Evolutionary conservation across 345 rosid genomes (phyloP), one percentile per base, ranked within the genome.

Genomic region (Moringa oleifera): DNA sequence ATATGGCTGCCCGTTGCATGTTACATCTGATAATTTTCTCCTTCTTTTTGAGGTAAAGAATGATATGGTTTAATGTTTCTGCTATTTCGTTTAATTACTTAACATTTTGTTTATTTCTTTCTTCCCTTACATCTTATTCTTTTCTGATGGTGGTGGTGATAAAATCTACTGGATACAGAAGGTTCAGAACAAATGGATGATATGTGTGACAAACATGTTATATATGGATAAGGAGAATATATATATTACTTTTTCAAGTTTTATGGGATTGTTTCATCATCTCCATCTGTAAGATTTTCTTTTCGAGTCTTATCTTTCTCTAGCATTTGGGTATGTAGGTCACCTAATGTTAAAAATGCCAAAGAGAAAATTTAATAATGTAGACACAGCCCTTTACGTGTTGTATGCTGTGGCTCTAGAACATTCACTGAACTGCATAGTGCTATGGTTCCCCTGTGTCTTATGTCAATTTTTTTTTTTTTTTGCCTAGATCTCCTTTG

Each of bases 1-100:
- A 15, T 80, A 76, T 75, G 83, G 78, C 66, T 78, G 65, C 51
- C 66, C 62, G 12, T 53, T 81, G 28, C 74, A 80, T 67, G 51
- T 85, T 57, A 80, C 78, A 24, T 77, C 83, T 17, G 68, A 25
- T 58, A 86, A 65, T 68, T 80, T 86, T 72, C 75, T 89, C 55
- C 54, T 82, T 54, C 80, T 85, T 53, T 80, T 80, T 47, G 83
- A 86, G 84, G 96, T 85, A 62, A 74, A 51, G 12, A 24, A 50
- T 66, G 31, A 20, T 25, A 19, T 53, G 51, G 2, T 53, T 51
- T 55, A n/a, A 57, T 53, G 46, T 59, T 45, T 49, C 12, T 36
- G 56, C 18, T 58, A n/a, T 51, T 51, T 19, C 46, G 21, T 13
- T 61, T 18, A 58, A 49, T 61, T 11, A 41, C 16, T 41, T 41